phyloP scores from a whole-genome alignment of 2,329 filamentous ascomycete genomes.

The Ophiocordyceps robertsii region DNA sequence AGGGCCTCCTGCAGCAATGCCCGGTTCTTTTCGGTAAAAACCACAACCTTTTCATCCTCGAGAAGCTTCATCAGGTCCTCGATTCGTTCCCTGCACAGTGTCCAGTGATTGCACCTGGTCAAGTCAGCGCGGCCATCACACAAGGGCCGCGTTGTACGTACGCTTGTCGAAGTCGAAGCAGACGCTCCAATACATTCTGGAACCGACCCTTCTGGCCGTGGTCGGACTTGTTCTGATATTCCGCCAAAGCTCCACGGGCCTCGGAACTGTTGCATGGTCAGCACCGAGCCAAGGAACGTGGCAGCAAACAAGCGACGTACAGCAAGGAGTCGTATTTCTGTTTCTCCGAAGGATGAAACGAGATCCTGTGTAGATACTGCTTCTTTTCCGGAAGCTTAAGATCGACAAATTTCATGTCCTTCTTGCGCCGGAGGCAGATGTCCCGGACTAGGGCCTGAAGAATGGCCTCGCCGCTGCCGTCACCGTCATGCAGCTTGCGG shows the following conservation, averaged over 20 bases:
- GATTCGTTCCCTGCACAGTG: constrained; percentile 63
- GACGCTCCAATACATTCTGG: constrained; percentile 63
- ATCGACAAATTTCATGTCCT: constrained; percentile 81
- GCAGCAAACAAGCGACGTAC: constrained; percentile 23
- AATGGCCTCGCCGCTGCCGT: constrained; percentile 44
- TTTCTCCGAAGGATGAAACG: constrained; percentile 60
- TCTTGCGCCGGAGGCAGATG: constrained; percentile 68
- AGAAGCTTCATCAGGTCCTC: constrained; percentile 57
- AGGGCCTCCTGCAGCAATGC: constrained; percentile 62
- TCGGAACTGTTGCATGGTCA: constrained; percentile 37
- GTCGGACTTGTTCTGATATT: constrained; percentile 36
- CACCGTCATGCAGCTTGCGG: constrained; percentile 48
- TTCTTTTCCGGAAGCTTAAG: constrained; percentile 64
- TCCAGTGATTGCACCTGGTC: constrained; percentile 69
- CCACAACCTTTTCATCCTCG: constrained; percentile 52
- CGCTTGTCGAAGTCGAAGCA: constrained; percentile 71
- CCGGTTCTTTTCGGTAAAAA: constrained; percentile 58
- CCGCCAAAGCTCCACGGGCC: constrained; percentile 56
- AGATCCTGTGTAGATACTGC: constrained; percentile 64
- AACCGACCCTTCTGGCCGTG: constrained; percentile 42
- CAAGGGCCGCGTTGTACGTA: constrained; percentile 12
- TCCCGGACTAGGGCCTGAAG: constrained; percentile 69
- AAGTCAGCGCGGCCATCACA: not conserved
- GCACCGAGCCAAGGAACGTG: not conserved
- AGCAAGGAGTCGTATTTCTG: constrained; percentile 65